Evolutionary conservation across 2,329 filamentous ascomycete genomes (phyloP).

Genomic region (Lecanosticta acicola): DNA sequence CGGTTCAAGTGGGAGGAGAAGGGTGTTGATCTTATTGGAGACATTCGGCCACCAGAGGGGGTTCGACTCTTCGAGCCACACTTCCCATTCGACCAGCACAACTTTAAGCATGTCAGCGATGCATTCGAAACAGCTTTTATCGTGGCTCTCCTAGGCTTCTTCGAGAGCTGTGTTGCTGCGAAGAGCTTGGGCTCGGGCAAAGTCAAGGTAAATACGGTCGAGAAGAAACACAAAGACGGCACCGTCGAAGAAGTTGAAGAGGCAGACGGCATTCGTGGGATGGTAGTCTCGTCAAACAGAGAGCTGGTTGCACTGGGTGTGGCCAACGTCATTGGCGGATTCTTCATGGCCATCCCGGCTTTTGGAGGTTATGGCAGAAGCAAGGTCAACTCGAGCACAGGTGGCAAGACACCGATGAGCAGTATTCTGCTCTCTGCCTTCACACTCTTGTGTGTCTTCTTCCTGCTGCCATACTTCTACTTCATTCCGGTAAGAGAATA

Average conservation of each 20-base stretch:
- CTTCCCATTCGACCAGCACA: constrained; percentile 72
- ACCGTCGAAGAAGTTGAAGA: constrained; percentile 30
- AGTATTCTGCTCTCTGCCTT: constrained; percentile 80
- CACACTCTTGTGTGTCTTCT: constrained; percentile 72
- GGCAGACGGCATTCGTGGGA: constrained; percentile 60
- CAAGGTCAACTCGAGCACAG: constrained; percentile 90
- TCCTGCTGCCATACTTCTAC: constrained; percentile 85
- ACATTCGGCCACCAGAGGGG: constrained; percentile 60
- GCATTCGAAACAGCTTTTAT: constrained; percentile 88
- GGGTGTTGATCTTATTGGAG: constrained; percentile 77
- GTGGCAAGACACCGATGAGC: constrained; percentile 88
- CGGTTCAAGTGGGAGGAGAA: constrained; percentile 68
- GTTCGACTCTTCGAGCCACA: constrained; percentile 72
- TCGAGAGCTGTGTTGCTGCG: constrained; percentile 92
- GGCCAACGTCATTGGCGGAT: constrained; percentile 83
- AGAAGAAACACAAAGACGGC: constrained; percentile 38
- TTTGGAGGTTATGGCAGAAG: constrained; percentile 96
- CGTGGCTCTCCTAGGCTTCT: constrained; percentile 94
- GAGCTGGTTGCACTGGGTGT: constrained; percentile 88
- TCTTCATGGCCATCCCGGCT: constrained; percentile 86
- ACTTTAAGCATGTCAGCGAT: constrained; percentile 77
- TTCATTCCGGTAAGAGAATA: constrained; percentile 73
- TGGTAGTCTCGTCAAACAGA: constrained; percentile 81
- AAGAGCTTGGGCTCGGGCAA: constrained; percentile 70
- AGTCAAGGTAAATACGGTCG: constrained; percentile 43